Conservation (phyloP, 2,329 filamentous ascomycete genomes). For the Penicillium sp. region DNA sequence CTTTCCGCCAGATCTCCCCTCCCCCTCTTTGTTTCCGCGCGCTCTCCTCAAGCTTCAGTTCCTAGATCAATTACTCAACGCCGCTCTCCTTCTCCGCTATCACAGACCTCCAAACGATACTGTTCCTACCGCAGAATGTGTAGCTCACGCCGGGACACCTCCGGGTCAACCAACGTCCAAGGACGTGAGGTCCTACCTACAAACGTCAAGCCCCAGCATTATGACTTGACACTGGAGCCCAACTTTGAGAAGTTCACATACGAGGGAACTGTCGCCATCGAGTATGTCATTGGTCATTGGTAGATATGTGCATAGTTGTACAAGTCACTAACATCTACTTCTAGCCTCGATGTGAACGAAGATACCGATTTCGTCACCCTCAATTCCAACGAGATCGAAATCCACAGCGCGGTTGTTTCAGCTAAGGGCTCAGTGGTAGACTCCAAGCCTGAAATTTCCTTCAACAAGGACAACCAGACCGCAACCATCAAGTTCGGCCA, state of each 20-base stretch:
- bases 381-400: slow-evolving; percentile 82
- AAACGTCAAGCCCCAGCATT: slow-evolving; percentile 90
- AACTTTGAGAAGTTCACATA: slow-evolving; percentile 86
- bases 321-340: slow-evolving; percentile 11
- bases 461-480: slow-evolving; percentile 76
- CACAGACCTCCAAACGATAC: slow-evolving; percentile 49
- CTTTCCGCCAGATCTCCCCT: slow-evolving; percentile 29
- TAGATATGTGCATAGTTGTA: not conserved
- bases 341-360: slow-evolving; percentile 73
- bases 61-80: slow-evolving; percentile 18
- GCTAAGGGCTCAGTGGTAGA: slow-evolving; percentile 55
- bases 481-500: slow-evolving; percentile 78
- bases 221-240: slow-evolving; percentile 87
- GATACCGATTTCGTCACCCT: slow-evolving; percentile 82
- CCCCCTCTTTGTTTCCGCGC: slow-evolving; percentile 27
- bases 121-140: slow-evolving; percentile 77
- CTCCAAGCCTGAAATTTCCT: slow-evolving; percentile 65
- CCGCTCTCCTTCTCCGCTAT: slow-evolving; percentile 27
- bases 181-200: slow-evolving; percentile 82
- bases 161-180: slow-evolving; percentile 58
- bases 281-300: slow-evolving; percentile 52
- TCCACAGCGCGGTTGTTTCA: slow-evolving; percentile 69
- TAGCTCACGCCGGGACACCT: slow-evolving; percentile 62
- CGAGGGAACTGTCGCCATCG: slow-evolving; percentile 78
- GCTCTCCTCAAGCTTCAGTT: slow-evolving; percentile 22